Evolutionary conservation across 345 rosid genomes (phyloP).

Genomic region (Pistacia atlantica): DNA sequence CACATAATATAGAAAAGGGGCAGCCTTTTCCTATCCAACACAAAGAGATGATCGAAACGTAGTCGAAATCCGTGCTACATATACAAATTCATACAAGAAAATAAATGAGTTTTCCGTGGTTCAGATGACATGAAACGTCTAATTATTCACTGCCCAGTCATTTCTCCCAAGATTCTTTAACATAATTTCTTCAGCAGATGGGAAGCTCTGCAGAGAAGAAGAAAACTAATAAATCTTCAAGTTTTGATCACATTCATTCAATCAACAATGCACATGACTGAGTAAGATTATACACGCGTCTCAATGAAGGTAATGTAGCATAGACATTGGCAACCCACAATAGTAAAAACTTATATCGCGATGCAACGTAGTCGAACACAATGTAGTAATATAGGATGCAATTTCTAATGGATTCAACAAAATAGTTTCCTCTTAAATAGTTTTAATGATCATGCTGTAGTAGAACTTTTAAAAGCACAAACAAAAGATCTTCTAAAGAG

Average conservation of each 20-base stretch:
- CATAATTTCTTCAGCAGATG: background rate
- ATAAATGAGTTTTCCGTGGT: background rate
- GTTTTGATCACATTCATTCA: background rate
- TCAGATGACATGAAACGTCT: background rate
- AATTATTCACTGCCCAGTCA: background rate
- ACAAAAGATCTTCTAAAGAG: background rate
- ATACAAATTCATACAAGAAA: background rate
- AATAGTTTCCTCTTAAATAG: too few species aligned
- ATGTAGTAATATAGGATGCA: background rate
- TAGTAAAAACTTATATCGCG: too few species aligned
- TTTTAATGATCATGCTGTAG: too few species aligned
- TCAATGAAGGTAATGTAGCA: too few species aligned
- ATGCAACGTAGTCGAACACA: too few species aligned
- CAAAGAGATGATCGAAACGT: background rate
- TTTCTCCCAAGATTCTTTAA: background rate
- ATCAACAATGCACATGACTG: background rate
- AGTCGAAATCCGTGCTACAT: background rate
- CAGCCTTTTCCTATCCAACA: background rate
- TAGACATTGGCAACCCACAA: too few species aligned
- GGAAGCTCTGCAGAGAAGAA: conserved; percentile 10
- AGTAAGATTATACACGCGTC: background rate
- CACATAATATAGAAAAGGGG: background rate
- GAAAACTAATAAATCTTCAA: background rate
- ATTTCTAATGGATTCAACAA: background rate
- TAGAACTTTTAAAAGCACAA: background rate